A percentile compares a stretch with the other conserved stretches of the same genome.
Conservation (phyloP, 768 basidiomycete genomes). For the Panaeolus papilionaceus region DNA sequence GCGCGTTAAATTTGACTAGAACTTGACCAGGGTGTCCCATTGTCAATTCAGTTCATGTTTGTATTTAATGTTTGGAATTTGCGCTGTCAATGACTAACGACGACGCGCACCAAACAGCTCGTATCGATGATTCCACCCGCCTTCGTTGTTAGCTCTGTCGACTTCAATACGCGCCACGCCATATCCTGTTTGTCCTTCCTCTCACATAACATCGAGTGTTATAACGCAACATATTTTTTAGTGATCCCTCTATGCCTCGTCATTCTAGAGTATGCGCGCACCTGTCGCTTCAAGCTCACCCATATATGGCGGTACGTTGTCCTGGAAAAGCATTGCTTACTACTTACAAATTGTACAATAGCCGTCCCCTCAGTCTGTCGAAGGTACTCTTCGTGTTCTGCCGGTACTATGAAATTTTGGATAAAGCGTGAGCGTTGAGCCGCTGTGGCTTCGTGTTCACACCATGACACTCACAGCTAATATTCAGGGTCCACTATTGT, state of each 20-base stretch:
- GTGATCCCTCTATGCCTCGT: background rate
- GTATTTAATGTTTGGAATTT: too few species aligned
- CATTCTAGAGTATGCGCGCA: background rate
- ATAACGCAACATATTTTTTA: background rate
- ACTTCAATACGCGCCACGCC: background rate
- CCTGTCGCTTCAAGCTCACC: background rate
- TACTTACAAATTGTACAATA: background rate
- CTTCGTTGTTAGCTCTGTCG: background rate
- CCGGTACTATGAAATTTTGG: background rate
- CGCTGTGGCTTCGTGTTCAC: background rate
- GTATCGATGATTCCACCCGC: background rate
- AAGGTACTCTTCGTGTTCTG: background rate
- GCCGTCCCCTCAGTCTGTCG: background rate
- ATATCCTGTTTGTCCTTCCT: background rate
- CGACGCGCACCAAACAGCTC: too few species aligned
- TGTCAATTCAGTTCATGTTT: too few species aligned
- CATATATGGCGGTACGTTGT: background rate
- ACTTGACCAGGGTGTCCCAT: too few species aligned
- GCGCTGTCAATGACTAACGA: too few species aligned
- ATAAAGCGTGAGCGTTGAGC: background rate
- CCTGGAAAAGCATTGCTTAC: background rate
- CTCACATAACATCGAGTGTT: background rate
- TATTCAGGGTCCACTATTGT: background rate
- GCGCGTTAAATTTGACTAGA: too few species aligned
- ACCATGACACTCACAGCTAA: too few species aligned